Conservation (phyloP, 306 rosid genomes). For the Coriaria nepalensis region DNA sequence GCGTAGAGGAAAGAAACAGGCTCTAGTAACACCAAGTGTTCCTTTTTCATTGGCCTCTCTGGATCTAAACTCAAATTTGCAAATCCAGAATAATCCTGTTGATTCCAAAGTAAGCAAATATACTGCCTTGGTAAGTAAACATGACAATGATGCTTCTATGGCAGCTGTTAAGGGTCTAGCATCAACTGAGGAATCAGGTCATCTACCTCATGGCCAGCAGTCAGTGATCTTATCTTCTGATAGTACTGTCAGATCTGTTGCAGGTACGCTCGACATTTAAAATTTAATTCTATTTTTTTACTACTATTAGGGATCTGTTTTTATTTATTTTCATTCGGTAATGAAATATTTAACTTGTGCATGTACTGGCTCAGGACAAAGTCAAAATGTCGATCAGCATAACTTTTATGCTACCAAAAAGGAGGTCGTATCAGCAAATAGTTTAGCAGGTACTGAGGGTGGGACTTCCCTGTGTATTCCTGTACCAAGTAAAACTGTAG, state of each 20-base stretch:
- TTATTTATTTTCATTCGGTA: constrained; percentile 5
- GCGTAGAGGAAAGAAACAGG: constrained; percentile 77
- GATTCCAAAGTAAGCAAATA: constrained; percentile 23
- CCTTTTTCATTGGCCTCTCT: constrained; percentile 31
- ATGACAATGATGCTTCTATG: constrained; percentile 18
- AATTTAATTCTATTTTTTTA: constrained; percentile 1
- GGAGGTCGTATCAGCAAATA: constrained; percentile 23
- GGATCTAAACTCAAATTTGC: constrained; percentile 27
- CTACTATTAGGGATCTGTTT: background rate
- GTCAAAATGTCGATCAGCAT: constrained; percentile 22
- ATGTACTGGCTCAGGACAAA: constrained; percentile 36
- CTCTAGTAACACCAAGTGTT: constrained; percentile 19
- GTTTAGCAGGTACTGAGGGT: constrained; percentile 18
- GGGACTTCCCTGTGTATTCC: constrained; percentile 19
- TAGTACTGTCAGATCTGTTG: constrained; percentile 25
- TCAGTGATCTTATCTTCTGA: constrained; percentile 24
- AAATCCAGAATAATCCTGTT: constrained; percentile 24
- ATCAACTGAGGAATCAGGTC: constrained; percentile 23
- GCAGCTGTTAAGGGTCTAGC: constrained; percentile 21
- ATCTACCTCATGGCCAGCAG: constrained; percentile 26
- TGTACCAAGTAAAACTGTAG: constrained; percentile 9
- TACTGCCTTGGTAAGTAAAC: constrained; percentile 15
- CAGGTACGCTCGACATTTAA: constrained; percentile 15
- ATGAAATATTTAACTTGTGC: constrained; percentile 22
- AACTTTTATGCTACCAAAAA: constrained; percentile 20